Conservation (phyloP, 352 stramenopile species). For the Phytophthora boehmeriae region DNA sequence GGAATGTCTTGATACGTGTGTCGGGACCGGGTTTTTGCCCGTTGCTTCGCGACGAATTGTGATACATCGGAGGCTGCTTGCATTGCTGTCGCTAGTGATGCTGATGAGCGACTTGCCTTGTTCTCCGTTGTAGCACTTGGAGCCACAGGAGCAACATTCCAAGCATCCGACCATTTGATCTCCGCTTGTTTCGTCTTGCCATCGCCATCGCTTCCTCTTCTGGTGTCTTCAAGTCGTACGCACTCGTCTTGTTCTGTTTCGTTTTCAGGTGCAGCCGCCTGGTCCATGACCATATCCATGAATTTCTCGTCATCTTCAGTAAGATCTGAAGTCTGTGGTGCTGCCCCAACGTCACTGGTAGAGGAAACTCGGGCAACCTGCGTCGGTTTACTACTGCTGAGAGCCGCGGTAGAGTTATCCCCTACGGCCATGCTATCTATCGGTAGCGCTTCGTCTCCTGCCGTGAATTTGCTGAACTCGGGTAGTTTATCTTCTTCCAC, state of each 20-base stretch:
- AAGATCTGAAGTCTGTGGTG: background rate
- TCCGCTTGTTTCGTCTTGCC: background rate
- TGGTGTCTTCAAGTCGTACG: slow-evolving; percentile 8
- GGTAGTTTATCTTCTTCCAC: slow-evolving; percentile 7
- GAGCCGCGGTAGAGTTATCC: background rate
- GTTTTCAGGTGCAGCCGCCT: slow-evolving; percentile 30
- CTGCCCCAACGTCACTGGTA: background rate
- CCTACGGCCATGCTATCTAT: slow-evolving; percentile 1
- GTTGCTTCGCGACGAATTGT: slow-evolving; percentile 37
- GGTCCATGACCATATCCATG: slow-evolving; percentile 35
- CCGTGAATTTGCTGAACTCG: slow-evolving; percentile 10
- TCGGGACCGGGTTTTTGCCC: slow-evolving; percentile 11
- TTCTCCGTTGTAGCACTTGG: slow-evolving; percentile 1
- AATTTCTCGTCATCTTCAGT: slow-evolving; percentile 35
- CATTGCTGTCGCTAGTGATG: slow-evolving; percentile 4
- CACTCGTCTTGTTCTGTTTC: slow-evolving; percentile 3
- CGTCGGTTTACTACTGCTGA: background rate
- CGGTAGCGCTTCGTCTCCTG: slow-evolving; percentile 22
- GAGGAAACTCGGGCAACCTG: background rate
- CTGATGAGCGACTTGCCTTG: background rate
- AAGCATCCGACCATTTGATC: background rate
- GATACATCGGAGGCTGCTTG: slow-evolving; percentile 27
- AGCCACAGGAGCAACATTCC: background rate
- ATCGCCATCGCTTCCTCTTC: background rate
- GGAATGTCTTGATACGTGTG: slow-evolving; percentile 19